Evolutionary conservation across 805 yeast species (phyloP), one percentile per base, ranked within the genome.

Genomic region (Candida maesae): DNA sequence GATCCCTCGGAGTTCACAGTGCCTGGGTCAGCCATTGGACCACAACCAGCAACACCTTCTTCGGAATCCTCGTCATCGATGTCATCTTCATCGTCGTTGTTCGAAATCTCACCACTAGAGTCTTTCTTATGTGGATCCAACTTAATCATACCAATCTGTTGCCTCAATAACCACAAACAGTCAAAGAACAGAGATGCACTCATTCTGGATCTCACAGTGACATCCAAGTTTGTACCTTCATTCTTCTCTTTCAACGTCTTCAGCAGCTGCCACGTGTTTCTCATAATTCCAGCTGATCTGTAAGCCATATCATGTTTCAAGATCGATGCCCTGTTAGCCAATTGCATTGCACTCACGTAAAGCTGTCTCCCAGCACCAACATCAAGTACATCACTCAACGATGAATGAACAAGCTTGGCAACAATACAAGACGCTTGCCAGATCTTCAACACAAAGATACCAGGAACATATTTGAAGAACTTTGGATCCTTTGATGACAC

Each of bases 401-500:
- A 75, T 1, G 96, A 87, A 57, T 89, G 90, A 8, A 78, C 74
- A 35, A 91, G 67, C 53, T 86, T 81, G 39, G 84, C 85, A 24
- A 93, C 78, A 28, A 91, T 79, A 52, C 89, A 84, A 2, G 95
- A 79, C 1, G 96, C 84, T 62, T 93, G 98, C 96, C 98, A 89
- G 21, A 90, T 76, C 35, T 83, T 79, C 46, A 88, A 68, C 2
- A 89, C 77, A 57, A 85, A 82, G 2, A 86, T 88, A 37, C 84
- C 84, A 0, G 99, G 98, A 34, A 91, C 70, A 55, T 84, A 87
- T 52, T 73, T 77, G 56, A 90, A 76, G 54, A 87, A 83, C 25
- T 68, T 69, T 33, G 74, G 73, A 54, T 83, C 79, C 21, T 73
- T 67, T 17, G 70, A 66, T 45, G 81, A 81, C 46, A 88, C 78